Conservation (phyloP, 768 basidiomycete genomes). For the Suillus alpinus region DNA sequence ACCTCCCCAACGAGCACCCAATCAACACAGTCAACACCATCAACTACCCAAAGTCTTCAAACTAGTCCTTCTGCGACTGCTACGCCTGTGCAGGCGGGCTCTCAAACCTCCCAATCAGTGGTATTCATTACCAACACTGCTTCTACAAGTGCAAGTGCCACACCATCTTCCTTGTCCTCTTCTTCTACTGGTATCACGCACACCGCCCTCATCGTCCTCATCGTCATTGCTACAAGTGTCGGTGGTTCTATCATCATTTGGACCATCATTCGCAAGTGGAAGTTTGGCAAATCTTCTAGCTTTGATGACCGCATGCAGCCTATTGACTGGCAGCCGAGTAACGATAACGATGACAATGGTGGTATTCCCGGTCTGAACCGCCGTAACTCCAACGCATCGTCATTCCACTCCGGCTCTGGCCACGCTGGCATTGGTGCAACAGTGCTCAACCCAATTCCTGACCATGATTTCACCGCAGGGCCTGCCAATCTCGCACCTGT, state of each 20-base stretch:
- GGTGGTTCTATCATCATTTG: conserved; percentile 73
- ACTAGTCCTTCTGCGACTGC: conserved; percentile 27
- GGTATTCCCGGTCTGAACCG: conserved; percentile 48
- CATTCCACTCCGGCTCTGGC: conserved; percentile 57
- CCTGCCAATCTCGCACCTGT: conserved; percentile 56
- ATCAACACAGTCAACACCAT: conserved; percentile 9
- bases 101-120: conserved; percentile 50
- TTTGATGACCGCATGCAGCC: conserved; percentile 86
- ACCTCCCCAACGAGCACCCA: conserved; percentile 13
- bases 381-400: conserved; percentile 57
- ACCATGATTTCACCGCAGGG: conserved; percentile 78
- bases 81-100: conserved; percentile 36
- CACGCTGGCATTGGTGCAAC: conserved; percentile 25
- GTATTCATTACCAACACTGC: conserved; percentile 16
- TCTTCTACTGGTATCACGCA: conserved; percentile 38
- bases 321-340: conserved; percentile 81
- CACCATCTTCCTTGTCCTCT: conserved; percentile 18
- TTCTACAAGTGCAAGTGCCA: conserved; percentile 16
- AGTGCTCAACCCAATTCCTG: conserved; percentile 48
- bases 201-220: conserved; percentile 56
- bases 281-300: conserved; percentile 74
- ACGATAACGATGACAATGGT: conserved; percentile 39
- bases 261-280: conserved; percentile 93
- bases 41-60: conserved; percentile 10
- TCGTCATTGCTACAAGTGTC: conserved; percentile 65